Evolutionary conservation across 345 rosid genomes (phyloP).

Genomic region (Gossypium turneri): DNA sequence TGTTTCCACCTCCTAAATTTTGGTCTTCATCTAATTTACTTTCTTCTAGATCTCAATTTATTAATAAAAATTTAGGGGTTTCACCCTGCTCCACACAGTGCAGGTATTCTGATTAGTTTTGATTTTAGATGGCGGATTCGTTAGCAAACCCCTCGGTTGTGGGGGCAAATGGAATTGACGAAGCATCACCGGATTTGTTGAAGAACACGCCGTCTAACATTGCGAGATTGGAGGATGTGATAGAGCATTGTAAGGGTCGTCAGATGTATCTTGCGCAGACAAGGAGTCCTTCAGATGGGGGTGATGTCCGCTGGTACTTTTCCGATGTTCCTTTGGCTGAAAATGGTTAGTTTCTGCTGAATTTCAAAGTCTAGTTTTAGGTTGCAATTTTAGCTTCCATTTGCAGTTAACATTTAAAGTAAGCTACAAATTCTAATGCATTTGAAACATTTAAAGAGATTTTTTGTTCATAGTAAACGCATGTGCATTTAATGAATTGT

Average conservation of each 20-base stretch:
- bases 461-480: not conserved
- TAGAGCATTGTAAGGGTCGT: constrained; percentile 66
- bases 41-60: not conserved
- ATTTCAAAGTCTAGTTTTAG: not conserved
- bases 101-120: constrained; percentile 8
- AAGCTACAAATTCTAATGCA: not conserved
- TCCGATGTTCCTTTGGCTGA: constrained; percentile 76
- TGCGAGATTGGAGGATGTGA: constrained; percentile 85
- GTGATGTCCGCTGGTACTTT: constrained; percentile 93
- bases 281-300: constrained; percentile 78
- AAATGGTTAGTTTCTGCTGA: constrained; percentile 47
- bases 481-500: not conserved
- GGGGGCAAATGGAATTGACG: constrained; percentile 30
- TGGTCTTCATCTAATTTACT: not conserved
- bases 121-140: constrained; percentile 47
- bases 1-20: not conserved
- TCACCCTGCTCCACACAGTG: not conserved
- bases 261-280: constrained; percentile 89
- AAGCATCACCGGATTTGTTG: constrained; percentile 62
- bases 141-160: constrained; percentile 21
- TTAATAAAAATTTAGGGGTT: not conserved
- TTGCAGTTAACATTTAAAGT: not conserved
- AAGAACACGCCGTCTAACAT: constrained; percentile 93
- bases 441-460: not conserved
- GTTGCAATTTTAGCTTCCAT: not conserved